Base-by-base conservation (phyloP, 495 filamentous ascomycete species). In the Emericellopsis terricola region DNA sequence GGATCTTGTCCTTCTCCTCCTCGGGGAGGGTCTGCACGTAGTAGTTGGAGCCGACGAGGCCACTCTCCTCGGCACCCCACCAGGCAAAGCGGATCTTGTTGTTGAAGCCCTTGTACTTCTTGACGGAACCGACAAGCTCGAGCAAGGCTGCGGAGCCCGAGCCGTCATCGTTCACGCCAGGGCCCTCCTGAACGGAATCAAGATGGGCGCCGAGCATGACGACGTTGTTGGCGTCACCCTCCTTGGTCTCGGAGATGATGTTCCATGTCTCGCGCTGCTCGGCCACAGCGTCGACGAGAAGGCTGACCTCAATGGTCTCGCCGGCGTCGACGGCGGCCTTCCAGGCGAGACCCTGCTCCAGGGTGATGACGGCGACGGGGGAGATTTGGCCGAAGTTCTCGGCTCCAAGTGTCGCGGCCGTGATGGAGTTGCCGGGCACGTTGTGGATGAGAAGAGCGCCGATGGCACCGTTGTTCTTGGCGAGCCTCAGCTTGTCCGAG, bases 31-130 rank as follows among this genome's bases (percentile, higher is more conserved):
- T 44, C 1, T 43, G 39, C 26, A 47, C 51, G 43, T 63, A 64
- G 34, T 51, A 51, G 13, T 38, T 40, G 4, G 56, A 60, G 4
- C 62, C 62, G 1, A 62, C 41, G 2, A 64, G 43, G 4, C 59
- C 49, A 13, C 53, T 47, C 33, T 63, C 57, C 38, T 63, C 60
- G 10, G 56, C 60, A 1, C 49, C 58, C 60, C 60, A 64, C 53
- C 54, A 63, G 8, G 52, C 53, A 35, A 63, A 62, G 13, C 58
- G 51, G 19, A 62, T 42, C 33, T 56, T 58, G 33, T 57, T 56
- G 37, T 44, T 52, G 20, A 45, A 34, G 21, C 37, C 21, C n/a
- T 40, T 28, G 41, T 55, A 61, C 30, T 51, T 49, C 28, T 31
- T 31, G 2, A 53, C 18, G 0, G 46, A 43, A 4, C 24, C 41